Evolutionary conservation across 371 early-diverging fungal species (phyloP).

Genomic region (Massospora cicadina): DNA sequence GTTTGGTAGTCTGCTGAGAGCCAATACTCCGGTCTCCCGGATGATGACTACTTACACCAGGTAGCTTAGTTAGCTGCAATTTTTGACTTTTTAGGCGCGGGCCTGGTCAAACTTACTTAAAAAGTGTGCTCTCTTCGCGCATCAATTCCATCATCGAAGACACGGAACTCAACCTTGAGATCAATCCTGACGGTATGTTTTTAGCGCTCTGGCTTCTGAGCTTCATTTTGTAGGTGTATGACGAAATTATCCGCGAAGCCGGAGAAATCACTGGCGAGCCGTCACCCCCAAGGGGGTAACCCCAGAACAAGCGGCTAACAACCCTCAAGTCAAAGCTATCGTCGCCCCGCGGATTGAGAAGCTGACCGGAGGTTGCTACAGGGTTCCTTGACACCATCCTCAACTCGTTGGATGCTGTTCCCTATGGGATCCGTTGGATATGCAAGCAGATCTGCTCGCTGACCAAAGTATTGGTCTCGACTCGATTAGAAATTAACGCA

Average conservation of each 20-base stretch:
- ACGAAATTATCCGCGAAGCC: conserved; percentile 62
- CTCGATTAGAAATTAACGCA: neutral
- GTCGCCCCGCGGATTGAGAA: conserved; percentile 64
- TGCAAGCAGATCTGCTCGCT: conserved; percentile 90
- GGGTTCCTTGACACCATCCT: conserved; percentile 70
- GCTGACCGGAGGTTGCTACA: conserved; percentile 69
- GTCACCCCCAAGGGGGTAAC: conserved; percentile 47
- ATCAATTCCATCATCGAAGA: conserved; percentile 60
- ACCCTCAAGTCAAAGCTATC: conserved; percentile 62
- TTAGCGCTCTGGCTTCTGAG: neutral
- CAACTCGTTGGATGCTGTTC: conserved; percentile 55
- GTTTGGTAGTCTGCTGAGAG: conserved; percentile 70
- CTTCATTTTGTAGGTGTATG: conserved; percentile 39
- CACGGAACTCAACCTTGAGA: conserved; percentile 63
- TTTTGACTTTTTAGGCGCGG: conserved; percentile 38
- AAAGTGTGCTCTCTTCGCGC: conserved; percentile 61
- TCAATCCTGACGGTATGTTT: conserved; percentile 54
- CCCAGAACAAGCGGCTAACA: conserved; percentile 53
- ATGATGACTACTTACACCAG: conserved; percentile 90
- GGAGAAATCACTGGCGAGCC: conserved; percentile 41
- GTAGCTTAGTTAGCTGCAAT: neutral
- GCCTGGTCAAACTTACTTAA: conserved; percentile 83
- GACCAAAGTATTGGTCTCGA: conserved; percentile 39
- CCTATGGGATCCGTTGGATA: conserved; percentile 96
- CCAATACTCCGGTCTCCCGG: conserved; percentile 87